These are phyloP conservation scores for Conticribra weissflogii DNA, from an alignment of 108 stramenopile species.

Conservation along the genomic window DNA sequence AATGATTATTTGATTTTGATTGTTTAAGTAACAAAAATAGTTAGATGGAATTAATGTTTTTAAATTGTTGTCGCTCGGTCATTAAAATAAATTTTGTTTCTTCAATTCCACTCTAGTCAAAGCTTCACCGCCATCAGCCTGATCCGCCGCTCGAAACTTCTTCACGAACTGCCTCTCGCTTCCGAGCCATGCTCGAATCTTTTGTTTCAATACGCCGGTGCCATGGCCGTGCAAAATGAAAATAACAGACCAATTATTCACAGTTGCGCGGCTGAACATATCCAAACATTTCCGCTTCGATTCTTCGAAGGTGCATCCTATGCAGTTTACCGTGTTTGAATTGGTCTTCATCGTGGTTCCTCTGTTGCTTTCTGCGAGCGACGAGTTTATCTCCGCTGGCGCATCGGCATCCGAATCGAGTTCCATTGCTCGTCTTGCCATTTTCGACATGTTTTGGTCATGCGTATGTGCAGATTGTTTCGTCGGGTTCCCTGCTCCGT, in stretches of 20 bases:
- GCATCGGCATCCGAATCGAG: constrained; percentile 38
- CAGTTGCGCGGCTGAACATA: constrained; percentile 57
- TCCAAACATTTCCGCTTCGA: constrained; percentile 59
- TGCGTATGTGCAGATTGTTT: not conserved
- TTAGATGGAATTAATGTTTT: no score
- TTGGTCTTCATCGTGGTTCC: constrained; percentile 64
- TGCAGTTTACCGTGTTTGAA: constrained; percentile 88
- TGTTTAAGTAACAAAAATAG: not conserved
- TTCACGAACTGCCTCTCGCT: constrained; percentile 64
- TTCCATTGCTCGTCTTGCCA: constrained; percentile 67
- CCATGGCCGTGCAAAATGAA: constrained; percentile 87
- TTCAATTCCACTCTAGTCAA: constrained; percentile 74
- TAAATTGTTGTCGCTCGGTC: no score
- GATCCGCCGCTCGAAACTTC: constrained; percentile 63
- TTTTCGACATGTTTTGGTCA: constrained; percentile 50
- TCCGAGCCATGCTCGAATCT: constrained; percentile 71
- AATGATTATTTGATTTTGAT: not conserved
- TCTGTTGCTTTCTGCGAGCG: constrained; percentile 13
- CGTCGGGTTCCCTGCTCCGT: not conserved
- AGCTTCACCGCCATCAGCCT: constrained; percentile 86
- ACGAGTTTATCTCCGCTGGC: constrained; percentile 11
- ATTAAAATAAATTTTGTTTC: constrained; percentile 39
- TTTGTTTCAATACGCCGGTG: constrained; percentile 76
- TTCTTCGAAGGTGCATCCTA: constrained; percentile 84
- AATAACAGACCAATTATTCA: constrained; percentile 54